A percentile compares a stretch with the other conserved stretches of the same genome.
These are phyloP conservation scores for Sporothrix euskadiensis DNA, from an alignment of 2,329 filamentous ascomycete genomes.

Conservation along the genomic window DNA sequence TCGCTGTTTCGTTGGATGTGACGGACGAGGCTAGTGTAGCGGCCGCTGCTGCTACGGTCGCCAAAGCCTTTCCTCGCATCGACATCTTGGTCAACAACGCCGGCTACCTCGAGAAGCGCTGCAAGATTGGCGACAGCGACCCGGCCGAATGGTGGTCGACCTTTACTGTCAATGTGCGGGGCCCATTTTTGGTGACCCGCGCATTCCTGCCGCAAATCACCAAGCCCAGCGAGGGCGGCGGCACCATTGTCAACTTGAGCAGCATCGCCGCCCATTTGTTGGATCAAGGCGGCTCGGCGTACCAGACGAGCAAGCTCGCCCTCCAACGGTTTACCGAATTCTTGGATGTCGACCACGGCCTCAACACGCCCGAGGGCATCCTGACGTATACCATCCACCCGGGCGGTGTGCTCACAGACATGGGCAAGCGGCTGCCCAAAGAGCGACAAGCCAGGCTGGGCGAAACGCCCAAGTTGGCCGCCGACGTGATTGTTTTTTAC, in stretches of 20 bases:
- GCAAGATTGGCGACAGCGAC: slow-evolving; percentile 42
- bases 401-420: slow-evolving; percentile 48
- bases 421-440: slow-evolving; percentile 42
- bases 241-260: slow-evolving; percentile 46
- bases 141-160: slow-evolving; percentile 49
- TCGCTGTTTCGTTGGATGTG: slow-evolving; percentile 41
- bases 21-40: slow-evolving; percentile 41
- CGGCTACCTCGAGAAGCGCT: slow-evolving; percentile 43
- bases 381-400: slow-evolving; percentile 49
- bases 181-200: slow-evolving; percentile 47
- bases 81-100: slow-evolving; percentile 47
- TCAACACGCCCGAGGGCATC: slow-evolving; percentile 40
- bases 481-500: slow-evolving; percentile 35
- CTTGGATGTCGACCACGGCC: slow-evolving; percentile 45
- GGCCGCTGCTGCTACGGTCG: slow-evolving; percentile 39
- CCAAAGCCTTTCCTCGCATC: slow-evolving; percentile 39
- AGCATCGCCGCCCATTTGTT: slow-evolving; percentile 44
- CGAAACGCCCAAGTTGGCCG: slow-evolving; percentile 34
- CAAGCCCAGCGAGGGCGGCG: slow-evolving; percentile 35
- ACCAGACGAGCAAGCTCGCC: slow-evolving; percentile 50
- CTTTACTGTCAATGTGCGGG: slow-evolving; percentile 54
- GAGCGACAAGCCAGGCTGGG: slow-evolving; percentile 29
- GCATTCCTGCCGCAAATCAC: slow-evolving; percentile 53
- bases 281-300: slow-evolving; percentile 43
- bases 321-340: slow-evolving; percentile 49